Evolutionary conservation across 139 green algal genomes (phyloP).

Genomic region (Chlorella sp.): DNA sequence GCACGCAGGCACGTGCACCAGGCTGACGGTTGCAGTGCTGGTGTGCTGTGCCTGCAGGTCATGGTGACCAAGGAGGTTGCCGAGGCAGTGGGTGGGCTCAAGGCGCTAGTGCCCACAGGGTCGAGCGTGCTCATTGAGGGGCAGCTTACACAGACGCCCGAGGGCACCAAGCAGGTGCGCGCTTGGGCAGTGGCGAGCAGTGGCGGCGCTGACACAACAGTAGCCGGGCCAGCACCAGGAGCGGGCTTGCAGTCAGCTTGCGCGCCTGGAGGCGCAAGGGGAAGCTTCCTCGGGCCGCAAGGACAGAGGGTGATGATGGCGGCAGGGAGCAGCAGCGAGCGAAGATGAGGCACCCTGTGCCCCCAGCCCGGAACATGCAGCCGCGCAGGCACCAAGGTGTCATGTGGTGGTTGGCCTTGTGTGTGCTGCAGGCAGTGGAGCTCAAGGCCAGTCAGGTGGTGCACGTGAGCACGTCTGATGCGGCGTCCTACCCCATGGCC

Average conservation of each 20-base stretch:
- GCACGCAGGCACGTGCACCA: not conserved
- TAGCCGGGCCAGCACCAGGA: too few species aligned
- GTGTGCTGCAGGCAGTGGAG: conserved; percentile 72
- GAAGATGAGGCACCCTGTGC: too few species aligned
- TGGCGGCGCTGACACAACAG: too few species aligned
- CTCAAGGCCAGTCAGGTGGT: conserved; percentile 76
- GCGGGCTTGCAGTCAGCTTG: too few species aligned
- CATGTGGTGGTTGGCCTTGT: too few species aligned
- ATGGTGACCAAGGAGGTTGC: conserved; percentile 78
- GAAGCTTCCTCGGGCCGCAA: too few species aligned
- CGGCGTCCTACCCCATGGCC: conserved; percentile 85
- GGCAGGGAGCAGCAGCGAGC: too few species aligned
- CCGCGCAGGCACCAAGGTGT: too few species aligned
- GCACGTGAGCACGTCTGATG: conserved; percentile 79
- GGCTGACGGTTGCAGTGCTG: not conserved
- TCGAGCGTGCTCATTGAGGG: conserved; percentile 86
- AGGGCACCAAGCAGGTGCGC: conserved; percentile 81
- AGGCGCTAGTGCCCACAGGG: conserved; percentile 66
- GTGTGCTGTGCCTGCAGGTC: conserved; percentile 55
- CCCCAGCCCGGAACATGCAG: too few species aligned
- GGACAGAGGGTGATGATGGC: too few species aligned
- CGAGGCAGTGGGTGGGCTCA: conserved; percentile 57
- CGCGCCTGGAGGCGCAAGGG: too few species aligned
- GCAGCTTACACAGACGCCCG: conserved; percentile 69
- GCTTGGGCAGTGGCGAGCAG: too few species aligned